Evolutionary conservation across 805 yeast species (phyloP).

Genomic region (Lachancea mirantina): DNA sequence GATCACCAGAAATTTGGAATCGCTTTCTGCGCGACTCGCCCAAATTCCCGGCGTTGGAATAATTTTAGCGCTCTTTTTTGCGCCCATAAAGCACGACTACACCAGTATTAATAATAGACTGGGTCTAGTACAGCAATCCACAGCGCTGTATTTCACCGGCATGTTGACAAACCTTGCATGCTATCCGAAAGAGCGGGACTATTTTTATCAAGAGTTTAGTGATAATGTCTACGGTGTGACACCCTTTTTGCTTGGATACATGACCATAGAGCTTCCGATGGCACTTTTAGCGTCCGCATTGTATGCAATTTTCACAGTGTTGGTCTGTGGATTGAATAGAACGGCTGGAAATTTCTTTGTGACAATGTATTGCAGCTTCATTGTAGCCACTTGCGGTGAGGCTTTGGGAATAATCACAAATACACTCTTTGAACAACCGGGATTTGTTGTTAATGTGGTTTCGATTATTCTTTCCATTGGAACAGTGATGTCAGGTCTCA

Average conservation of each 20-base stretch:
- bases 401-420: slow-evolving; percentile 77
- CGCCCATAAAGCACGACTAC: slow-evolving; percentile 43
- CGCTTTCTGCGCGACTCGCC: slow-evolving; percentile 53
- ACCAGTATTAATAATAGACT: slow-evolving; percentile 58
- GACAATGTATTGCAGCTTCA: slow-evolving; percentile 45
- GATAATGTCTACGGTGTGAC: slow-evolving; percentile 63
- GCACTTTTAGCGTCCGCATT: slow-evolving; percentile 13
- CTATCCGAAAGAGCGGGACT: slow-evolving; percentile 65
- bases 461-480: slow-evolving; percentile 63
- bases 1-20: slow-evolving; percentile 47
- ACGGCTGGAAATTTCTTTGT: slow-evolving; percentile 61
- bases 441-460: slow-evolving; percentile 71
- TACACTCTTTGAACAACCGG: slow-evolving; percentile 64
- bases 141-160: slow-evolving; percentile 71
- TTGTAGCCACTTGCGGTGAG: slow-evolving; percentile 69
- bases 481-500: slow-evolving; percentile 75
- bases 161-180: slow-evolving; percentile 70
- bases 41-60: slow-evolving; percentile 61
- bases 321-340: slow-evolving; percentile 69
- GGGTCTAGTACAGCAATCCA: slow-evolving; percentile 68
- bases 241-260: slow-evolving; percentile 46
- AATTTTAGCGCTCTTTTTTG: slow-evolving; percentile 59
- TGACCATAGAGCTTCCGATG: slow-evolving; percentile 29
- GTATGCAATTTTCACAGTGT: slow-evolving; percentile 54
- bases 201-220: slow-evolving; percentile 70